Base-by-base conservation (phyloP, 257 asterid species). In the Penstemon eatonii region DNA sequence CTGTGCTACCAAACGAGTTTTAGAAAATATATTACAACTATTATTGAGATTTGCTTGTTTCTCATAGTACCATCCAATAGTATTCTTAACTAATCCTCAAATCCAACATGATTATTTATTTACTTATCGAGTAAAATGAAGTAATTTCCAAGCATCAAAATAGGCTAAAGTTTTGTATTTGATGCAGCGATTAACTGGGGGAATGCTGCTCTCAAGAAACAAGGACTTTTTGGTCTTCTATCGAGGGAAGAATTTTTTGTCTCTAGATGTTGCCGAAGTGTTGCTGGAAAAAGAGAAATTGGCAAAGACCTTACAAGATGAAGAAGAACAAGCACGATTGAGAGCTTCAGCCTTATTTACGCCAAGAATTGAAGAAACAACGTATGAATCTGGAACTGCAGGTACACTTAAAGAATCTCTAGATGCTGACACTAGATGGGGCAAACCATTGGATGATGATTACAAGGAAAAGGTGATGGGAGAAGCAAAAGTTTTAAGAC, bases 221-320 rank as follows among this genome's bases (percentile, higher is more conserved):
- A 94, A 91, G 87, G 97, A 91, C 67, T 94, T 83, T 83, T 79
- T 94, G 73, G 99, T 94, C 76, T 94, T 78, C 74, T 94, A 86
- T 12, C 72, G 97, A 73, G 99, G 99, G 60, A 94, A 94, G 81
- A 84, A 91, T 71, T 94, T 94, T 80, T 83, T 91, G 76, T 80
- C 96, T 59, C 92, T 90, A 0, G 96, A 89, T 33, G 96, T 94
- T 66, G 85, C 99, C 5, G 90, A 94, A 73, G 96, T 81, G 55
- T 81, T 94, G 73, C 72, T 94, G 75, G 99, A 94, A 73, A 87
- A 91, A 59, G 99, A 91, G 85, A 94, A 78, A 73, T 63, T 84
- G 80, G 97, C 96, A 0, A 94, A 81, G 60, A 7, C 84, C 68
- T 79, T 89, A 64, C 97, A 91, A 78, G 96, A 94, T 68, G 95